phyloP scores from a whole-genome alignment of 495 filamentous ascomycete genomes.

The Aspergillus bridgeri region DNA sequence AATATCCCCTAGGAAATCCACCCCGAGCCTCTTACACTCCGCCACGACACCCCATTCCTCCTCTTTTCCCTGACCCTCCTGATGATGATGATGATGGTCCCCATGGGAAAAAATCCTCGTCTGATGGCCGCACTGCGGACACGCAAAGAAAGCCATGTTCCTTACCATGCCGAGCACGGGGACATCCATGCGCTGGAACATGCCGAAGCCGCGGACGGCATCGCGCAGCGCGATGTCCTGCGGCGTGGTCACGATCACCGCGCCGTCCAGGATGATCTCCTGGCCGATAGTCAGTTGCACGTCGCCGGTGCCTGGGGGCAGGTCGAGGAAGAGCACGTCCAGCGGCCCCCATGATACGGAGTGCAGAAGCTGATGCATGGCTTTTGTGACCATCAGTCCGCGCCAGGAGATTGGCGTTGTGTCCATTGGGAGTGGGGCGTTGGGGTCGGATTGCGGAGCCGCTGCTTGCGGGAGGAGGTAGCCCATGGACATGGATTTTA shows the following conservation, averaged over 20 bases:
- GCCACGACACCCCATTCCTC: slow-evolving; percentile 49
- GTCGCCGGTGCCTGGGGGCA: slow-evolving; percentile 94
- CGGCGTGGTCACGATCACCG: slow-evolving; percentile 89
- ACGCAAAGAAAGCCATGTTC: slow-evolving; percentile 89
- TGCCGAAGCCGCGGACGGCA: slow-evolving; percentile 81
- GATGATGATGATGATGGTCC: slow-evolving; percentile 21
- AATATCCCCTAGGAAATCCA: slow-evolving; percentile 82
- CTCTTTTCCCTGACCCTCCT: slow-evolving; percentile 24
- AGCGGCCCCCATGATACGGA: slow-evolving; percentile 85
- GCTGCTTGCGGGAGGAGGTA: slow-evolving; percentile 62
- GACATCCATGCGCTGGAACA: slow-evolving; percentile 81
- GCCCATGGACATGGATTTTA: slow-evolving; percentile 98
- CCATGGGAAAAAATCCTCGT: slow-evolving; percentile 73
- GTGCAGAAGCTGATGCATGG: slow-evolving; percentile 89
- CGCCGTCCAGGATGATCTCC: slow-evolving; percentile 80
- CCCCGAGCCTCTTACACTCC: slow-evolving; percentile 60
- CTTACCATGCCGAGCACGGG: slow-evolving; percentile 88
- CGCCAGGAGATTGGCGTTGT: slow-evolving; percentile 89
- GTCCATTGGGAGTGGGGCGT: slow-evolving; percentile 47
- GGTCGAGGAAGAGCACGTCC: slow-evolving; percentile 83
- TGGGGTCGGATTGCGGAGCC: slow-evolving; percentile 12
- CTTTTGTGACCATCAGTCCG: slow-evolving; percentile 96
- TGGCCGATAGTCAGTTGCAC: slow-evolving; percentile 91
- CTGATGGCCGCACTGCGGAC: slow-evolving; percentile 68
- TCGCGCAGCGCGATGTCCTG: slow-evolving; percentile 88